Evolutionary conservation across 2,329 filamentous ascomycete genomes (phyloP).

Genomic region (Fonsecaea monophora): DNA sequence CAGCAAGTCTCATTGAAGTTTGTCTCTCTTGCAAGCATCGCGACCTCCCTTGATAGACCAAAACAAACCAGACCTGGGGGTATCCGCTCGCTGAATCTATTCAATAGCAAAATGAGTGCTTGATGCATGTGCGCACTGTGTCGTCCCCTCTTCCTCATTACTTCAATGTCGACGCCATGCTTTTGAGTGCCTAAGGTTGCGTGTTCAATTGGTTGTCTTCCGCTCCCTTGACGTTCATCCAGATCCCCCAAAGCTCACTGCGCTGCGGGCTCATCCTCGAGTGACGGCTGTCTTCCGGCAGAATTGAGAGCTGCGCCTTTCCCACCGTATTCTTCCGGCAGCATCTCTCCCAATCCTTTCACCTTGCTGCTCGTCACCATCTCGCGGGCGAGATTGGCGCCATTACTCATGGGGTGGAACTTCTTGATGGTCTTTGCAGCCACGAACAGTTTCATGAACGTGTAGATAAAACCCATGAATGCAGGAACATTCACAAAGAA

Average conservation of each 20-base stretch:
- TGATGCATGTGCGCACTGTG: conserved; percentile 4
- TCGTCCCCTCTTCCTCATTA: conserved; percentile 25
- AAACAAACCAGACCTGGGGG: conserved; percentile 14
- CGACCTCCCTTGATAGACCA: not conserved
- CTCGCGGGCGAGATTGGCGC: conserved; percentile 70
- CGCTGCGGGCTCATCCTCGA: conserved; percentile 23
- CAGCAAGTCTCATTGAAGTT: not conserved
- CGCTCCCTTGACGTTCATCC: not conserved
- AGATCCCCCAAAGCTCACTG: not conserved
- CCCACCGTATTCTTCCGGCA: conserved; percentile 83
- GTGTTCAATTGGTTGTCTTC: not conserved
- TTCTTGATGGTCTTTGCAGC: conserved; percentile 77
- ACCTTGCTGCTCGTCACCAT: conserved; percentile 56
- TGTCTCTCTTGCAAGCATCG: not conserved
- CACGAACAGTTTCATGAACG: conserved; percentile 76
- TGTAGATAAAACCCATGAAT: conserved; percentile 88
- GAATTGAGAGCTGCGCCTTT: conserved; percentile 62
- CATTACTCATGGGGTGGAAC: conserved; percentile 78
- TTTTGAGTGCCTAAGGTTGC: not conserved
- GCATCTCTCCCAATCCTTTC: conserved; percentile 56
- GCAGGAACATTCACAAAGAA: conserved; percentile 94
- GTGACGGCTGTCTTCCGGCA: conserved; percentile 32
- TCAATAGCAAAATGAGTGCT: conserved; percentile 9
- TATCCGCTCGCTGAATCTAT: conserved; percentile 21
- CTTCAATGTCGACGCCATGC: conserved; percentile 6